Conservation (phyloP, 257 asterid genomes). For the Cinchona pubescens region DNA sequence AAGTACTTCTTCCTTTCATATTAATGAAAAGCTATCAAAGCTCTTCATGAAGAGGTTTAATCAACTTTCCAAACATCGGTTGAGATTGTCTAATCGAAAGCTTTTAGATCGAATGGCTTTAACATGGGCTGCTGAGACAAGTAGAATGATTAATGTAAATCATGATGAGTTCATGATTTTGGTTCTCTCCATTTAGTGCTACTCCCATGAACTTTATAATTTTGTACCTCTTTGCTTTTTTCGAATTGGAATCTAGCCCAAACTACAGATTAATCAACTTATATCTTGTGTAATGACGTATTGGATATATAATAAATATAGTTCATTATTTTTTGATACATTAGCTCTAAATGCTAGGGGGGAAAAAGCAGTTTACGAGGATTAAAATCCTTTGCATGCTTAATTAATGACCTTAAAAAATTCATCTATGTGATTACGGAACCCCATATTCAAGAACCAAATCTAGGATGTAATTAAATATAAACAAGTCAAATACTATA, state of each 20-base stretch:
- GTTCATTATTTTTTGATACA: too few relatives aligned
- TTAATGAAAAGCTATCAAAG: background rate
- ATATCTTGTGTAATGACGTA: background rate
- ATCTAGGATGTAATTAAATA: too few relatives aligned
- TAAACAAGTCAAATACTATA: too few relatives aligned
- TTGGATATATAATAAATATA: too few relatives aligned
- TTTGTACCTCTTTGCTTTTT: background rate
- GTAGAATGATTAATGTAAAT: conserved; percentile 6
- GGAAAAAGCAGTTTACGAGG: too few relatives aligned
- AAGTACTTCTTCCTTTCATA: background rate
- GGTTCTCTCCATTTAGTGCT: background rate
- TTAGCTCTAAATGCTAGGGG: too few relatives aligned
- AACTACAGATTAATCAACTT: background rate
- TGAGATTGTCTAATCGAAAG: conserved; percentile 35
- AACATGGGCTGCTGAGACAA: conserved; percentile 4
- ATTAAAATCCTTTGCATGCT: too few relatives aligned
- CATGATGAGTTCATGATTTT: conserved; percentile 47
- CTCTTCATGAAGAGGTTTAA: conserved; percentile 5
- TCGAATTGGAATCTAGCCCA: background rate
- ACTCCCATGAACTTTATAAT: background rate
- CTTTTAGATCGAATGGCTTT: conserved; percentile 7
- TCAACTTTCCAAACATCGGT: conserved; percentile 19
- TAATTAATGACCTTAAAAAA: too few relatives aligned
- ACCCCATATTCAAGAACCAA: too few relatives aligned
- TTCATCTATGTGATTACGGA: too few relatives aligned